phyloP scores from a whole-genome alignment of 2,329 filamentous ascomycete species.

The Colletotrichum lupini region DNA sequence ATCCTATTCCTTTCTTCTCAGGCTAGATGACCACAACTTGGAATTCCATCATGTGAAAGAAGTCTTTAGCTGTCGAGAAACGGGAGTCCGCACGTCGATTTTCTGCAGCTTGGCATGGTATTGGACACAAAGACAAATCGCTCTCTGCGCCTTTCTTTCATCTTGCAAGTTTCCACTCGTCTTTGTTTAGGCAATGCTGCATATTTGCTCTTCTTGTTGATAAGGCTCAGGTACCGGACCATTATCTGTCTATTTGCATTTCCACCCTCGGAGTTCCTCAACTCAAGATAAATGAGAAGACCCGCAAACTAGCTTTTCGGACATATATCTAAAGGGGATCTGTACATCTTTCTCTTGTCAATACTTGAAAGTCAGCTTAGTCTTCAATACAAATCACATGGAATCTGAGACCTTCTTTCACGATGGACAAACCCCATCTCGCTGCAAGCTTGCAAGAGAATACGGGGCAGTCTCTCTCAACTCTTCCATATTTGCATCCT shows the following conservation, averaged over 20 bases:
- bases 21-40: not conserved
- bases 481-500: too few species aligned
- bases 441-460: too few species aligned
- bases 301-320: too few species aligned
- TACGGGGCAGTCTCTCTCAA: too few species aligned
- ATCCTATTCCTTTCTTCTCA: not conserved
- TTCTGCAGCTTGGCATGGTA: not conserved
- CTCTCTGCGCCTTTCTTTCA: not conserved
- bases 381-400: too few species aligned
- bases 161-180: not conserved
- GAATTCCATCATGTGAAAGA: not conserved
- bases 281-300: not conserved
- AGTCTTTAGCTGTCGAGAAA: not conserved
- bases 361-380: too few species aligned
- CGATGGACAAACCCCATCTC: too few species aligned
- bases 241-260: not conserved
- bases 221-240: not conserved
- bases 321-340: not conserved
- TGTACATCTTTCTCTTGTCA: too few species aligned
- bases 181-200: not conserved
- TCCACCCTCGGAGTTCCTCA: not conserved
- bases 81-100: not conserved
- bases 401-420: too few species aligned
- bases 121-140: not conserved
- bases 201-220: not conserved